Evolutionary conservation across 805 yeast species (phyloP).

Genomic region (Geotrichum ghanense): DNA sequence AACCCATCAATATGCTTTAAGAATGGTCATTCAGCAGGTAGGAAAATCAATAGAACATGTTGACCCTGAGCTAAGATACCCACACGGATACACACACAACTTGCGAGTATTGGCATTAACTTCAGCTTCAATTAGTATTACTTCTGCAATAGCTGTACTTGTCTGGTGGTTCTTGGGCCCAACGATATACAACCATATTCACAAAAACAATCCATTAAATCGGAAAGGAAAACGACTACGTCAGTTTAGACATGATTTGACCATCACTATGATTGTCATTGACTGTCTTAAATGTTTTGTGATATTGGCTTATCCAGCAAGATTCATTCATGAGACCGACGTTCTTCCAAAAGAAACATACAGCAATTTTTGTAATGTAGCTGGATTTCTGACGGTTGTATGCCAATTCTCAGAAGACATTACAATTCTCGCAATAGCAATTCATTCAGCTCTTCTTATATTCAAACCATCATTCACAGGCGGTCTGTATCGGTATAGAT

Average conservation of each 20-base stretch:
- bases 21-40: too few relatives aligned
- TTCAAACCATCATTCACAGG: constrained; percentile 26
- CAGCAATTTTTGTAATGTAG: constrained; percentile 40
- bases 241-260: constrained; percentile 34
- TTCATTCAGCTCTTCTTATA: constrained; percentile 65
- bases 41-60: too few relatives aligned
- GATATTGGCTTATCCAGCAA: constrained; percentile 49
- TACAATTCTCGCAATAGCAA: constrained; percentile 67
- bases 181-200: not conserved
- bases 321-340: not conserved
- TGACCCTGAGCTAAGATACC: too few relatives aligned
- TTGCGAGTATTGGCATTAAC: not conserved
- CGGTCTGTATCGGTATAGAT: not conserved
- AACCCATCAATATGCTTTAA: too few relatives aligned
- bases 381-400: constrained; percentile 72
- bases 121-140: not conserved
- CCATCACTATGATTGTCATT: constrained; percentile 49
- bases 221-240: not conserved
- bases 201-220: not conserved
- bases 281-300: constrained; percentile 64
- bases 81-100: too few relatives aligned
- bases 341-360: constrained; percentile 30
- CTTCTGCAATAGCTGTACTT: not conserved
- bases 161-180: not conserved
- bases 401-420: constrained; percentile 80